Conservation (phyloP, 2,329 filamentous ascomycete species). For the Neopestalotiopsis clavispora region DNA sequence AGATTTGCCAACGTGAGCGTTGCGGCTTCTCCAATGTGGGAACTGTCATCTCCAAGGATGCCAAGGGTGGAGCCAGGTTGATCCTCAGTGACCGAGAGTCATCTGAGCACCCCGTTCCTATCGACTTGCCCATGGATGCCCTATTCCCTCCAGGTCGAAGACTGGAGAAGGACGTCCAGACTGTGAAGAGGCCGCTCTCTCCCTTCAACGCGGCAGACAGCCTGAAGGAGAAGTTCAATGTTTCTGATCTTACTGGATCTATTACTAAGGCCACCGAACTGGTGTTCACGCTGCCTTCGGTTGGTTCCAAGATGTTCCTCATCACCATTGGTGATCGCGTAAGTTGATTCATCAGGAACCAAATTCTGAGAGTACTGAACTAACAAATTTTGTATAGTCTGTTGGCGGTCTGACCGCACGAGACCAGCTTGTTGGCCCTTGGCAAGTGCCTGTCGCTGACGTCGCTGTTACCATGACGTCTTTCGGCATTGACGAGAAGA, state of each 20-base stretch:
- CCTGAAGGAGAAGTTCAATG: conserved; percentile 60
- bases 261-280: conserved; percentile 73
- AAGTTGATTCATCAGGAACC: neutral
- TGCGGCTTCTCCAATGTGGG: conserved; percentile 95
- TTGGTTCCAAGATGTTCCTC: conserved; percentile 96
- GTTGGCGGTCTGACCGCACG: conserved; percentile 87
- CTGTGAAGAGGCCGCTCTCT: conserved; percentile 26
- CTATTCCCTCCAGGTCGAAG: conserved; percentile 21
- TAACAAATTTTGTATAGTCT: conserved; percentile 42
- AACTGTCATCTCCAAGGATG: conserved; percentile 67
- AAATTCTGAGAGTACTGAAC: neutral
- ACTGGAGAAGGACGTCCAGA: conserved; percentile 21
- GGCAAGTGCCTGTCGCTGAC: conserved; percentile 93
- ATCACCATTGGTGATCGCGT: conserved; percentile 91
- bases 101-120: conserved; percentile 19
- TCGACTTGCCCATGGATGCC: conserved; percentile 23
- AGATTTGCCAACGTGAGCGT: conserved; percentile 75
- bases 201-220: conserved; percentile 71
- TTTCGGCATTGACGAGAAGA: conserved; percentile 67
- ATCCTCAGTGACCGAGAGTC: conserved; percentile 56
- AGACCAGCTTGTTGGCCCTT: conserved; percentile 95
- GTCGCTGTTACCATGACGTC: conserved; percentile 90
- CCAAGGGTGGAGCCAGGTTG: conserved; percentile 70
- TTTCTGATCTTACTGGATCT: conserved; percentile 46
- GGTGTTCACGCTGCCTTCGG: conserved; percentile 83